Base-by-base conservation (phyloP, 805 yeast genomes). In the Starmerella tilneyi region DNA sequence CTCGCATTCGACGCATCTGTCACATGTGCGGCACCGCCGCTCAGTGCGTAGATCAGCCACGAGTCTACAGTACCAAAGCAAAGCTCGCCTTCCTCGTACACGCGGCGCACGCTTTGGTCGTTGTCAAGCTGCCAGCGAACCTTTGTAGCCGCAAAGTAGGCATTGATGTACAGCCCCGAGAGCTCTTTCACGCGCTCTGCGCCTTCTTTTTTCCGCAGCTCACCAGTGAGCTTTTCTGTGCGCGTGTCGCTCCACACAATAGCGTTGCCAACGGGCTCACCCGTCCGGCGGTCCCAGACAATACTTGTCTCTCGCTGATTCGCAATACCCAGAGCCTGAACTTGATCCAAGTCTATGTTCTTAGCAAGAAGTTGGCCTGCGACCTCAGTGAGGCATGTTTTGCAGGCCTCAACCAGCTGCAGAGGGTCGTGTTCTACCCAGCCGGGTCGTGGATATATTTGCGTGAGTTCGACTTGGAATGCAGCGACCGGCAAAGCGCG, bases 231-330 rank as follows among this genome's bases (percentile, higher is more conserved):
- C 16, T 71, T 76, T 9, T 82, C 66, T 32, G 94, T 89, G 59
- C 97, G 75, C 32, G 94, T 83, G 66, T 88, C 97, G 51, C 89
- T 84, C 97, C 97, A 88, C 29, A 88, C 94, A 62, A 88, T 84
- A 58, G 96, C 96, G 61, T 83, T 80, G 59, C 79, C 74, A 45
- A 85, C 73, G 4, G 95, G 94, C 53, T 69, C 67, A 32, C 96
- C 96, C 2, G 96, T 85, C 43, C 69, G 69, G 53, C 78, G 73
- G 46, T 85, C 80, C 96, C 96, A 88, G 33, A 67, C 53, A 40
- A 88, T 78, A 23, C 94, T 81, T 34, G 97, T 88, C 66, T 88
- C 97, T 61, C 97, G 76, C 92, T 89, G 94, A 65, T 86, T 89
- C 43, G 96, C 92, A 54, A 88, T 76, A 21, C 97, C 97, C 55